Base-by-base conservation (phyloP, 352 stramenopile genomes). In the Plasmopara muralis region DNA sequence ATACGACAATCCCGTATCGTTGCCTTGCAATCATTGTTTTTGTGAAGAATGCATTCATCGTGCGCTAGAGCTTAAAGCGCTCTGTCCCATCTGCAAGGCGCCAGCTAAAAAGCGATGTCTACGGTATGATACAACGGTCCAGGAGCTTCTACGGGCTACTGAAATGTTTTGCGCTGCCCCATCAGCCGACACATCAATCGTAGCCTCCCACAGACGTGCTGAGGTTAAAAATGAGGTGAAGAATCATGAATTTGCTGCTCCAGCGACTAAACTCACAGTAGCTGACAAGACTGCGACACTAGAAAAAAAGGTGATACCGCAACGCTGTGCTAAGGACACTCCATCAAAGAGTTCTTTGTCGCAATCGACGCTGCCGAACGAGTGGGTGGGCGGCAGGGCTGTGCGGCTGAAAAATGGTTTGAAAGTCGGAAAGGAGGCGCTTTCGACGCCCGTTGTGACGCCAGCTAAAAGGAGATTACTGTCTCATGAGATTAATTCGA, bases 11-110 rank as follows among this genome's bases (percentile, higher is more conserved):
- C 79, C 83, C 25, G 69, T 77, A 33, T 92, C 83, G 9, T 56
- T 94, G 57, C 83, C 83, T 14, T 94, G 83, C 58, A 89, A 92
- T 56, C 83, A 94, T 67, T 90, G 75, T 60, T 94, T 92, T 61
- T 94, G 83, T 48, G 76, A 90, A 51, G 78, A 89, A 52, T 94
- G 83, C 64, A 94, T 94, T 64, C 71, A 89, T 55, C 79, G 79
- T 47, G 77, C 81, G 38, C 63, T 94, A 12, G 75, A 88, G 57
- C 75, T 92, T 57, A 89, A 89, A 57, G 50, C 74, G 14, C 50
- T 76, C 43, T 94, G 83, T 43, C 83, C 83, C 6, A 91, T 94
- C 49, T 94, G 83, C 71, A 94, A 92, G 64, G 62, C 75, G 43
- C 74, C 77, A 7, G 76, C 77, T 42, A 89, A 85, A 45, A 94